Evolutionary conservation across 192 early-diverging fungal species (phyloP).

Genomic region (Rhizophagus clarus): DNA sequence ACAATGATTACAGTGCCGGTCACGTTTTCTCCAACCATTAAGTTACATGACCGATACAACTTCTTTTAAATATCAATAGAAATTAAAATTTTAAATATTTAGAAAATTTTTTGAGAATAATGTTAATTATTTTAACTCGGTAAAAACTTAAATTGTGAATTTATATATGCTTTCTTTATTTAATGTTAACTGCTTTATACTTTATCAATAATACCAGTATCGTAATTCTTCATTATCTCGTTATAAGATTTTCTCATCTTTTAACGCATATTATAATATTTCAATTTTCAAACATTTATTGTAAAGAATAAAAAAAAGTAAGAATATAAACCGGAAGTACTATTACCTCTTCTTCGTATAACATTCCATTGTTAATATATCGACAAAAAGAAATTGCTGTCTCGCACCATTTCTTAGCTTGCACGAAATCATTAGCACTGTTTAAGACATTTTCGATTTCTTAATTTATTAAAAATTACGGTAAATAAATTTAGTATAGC

Average conservation of each 20-base stretch:
- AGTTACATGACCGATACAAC: too few species aligned
- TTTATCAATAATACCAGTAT: neutral
- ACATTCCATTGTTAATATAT: constrained; percentile 15
- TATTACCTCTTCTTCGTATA: constrained; percentile 30
- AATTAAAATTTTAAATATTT: too few species aligned
- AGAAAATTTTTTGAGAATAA: too few species aligned
- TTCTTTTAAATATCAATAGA: too few species aligned
- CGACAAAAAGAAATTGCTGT: constrained; percentile 28
- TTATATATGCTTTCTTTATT: too few species aligned
- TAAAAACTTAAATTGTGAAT: too few species aligned
- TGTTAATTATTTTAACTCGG: too few species aligned
- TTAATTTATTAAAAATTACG: neutral
- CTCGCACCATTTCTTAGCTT: constrained; percentile 32
- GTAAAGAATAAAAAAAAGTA: too few species aligned
- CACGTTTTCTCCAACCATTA: too few species aligned
- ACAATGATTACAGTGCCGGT: too few species aligned
- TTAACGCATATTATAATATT: neutral
- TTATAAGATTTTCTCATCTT: constrained; percentile 30
- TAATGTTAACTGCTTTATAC: too few species aligned
- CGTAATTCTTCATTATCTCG: constrained; percentile 27
- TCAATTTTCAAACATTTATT: neutral
- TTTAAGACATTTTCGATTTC: neutral
- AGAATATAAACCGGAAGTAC: neutral
- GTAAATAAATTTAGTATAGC: neutral
- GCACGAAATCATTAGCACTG: constrained; percentile 23